phyloP scores from a whole-genome alignment of 83 land plant genomes.

The Picea mariana region DNA sequence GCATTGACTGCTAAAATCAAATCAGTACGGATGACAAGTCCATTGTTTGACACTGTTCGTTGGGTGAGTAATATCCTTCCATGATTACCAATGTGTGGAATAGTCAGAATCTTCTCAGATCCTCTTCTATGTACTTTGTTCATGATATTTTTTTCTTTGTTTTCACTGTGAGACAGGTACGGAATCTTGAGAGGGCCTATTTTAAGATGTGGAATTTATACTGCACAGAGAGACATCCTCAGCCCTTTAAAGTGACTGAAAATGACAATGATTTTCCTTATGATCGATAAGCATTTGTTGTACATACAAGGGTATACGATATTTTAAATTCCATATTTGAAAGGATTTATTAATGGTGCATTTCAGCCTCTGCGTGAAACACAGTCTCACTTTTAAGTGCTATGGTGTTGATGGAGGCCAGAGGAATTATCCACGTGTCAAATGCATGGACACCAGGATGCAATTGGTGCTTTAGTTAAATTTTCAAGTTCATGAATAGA shows the following conservation, averaged over 20 bases:
- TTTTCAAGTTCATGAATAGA: too few relatives aligned
- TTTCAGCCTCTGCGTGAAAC: too few relatives aligned
- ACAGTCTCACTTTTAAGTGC: too few relatives aligned
- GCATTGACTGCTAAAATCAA: conserved; percentile 70
- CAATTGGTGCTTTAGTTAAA: too few relatives aligned
- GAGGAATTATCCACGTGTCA: too few relatives aligned
- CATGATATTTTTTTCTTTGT: not conserved
- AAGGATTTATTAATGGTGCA: too few relatives aligned
- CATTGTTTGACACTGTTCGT: conserved; percentile 95
- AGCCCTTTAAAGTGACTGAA: conserved; percentile 86
- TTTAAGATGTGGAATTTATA: conserved; percentile 99
- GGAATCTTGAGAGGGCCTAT: conserved; percentile 87
- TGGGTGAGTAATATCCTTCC: conserved; percentile 66
- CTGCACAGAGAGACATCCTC: conserved; percentile 78
- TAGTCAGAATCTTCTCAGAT: not conserved
- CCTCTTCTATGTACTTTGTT: not conserved
- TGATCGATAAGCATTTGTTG: conserved; percentile 37
- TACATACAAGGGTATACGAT: too few relatives aligned
- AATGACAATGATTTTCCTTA: conserved; percentile 76
- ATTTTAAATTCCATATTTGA: too few relatives aligned
- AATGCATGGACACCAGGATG: too few relatives aligned
- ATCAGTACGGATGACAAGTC: conserved; percentile 77
- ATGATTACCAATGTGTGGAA: too few relatives aligned
- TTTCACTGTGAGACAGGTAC: conserved; percentile 53
- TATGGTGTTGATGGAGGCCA: too few relatives aligned